These are phyloP conservation scores for carrot (Daucus carota) DNA, from an alignment of 129 eudicot species.

Conservation along the genomic window DNA sequence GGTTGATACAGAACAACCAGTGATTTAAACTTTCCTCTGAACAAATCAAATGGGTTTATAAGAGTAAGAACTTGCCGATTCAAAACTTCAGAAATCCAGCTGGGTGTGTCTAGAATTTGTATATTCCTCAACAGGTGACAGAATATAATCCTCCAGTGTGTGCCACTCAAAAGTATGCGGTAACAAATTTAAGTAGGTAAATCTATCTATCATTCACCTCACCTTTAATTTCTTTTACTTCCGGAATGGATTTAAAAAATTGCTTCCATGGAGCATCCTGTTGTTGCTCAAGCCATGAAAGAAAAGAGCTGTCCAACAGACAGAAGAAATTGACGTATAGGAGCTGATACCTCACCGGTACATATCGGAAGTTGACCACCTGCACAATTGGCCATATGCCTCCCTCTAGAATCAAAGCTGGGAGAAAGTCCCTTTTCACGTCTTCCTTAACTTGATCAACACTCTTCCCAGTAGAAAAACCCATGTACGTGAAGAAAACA, in stretches of 20 bases:
- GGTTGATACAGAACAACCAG: neutral
- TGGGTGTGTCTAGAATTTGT: neutral
- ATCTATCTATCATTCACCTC: constrained; percentile 27
- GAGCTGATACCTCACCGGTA: constrained; percentile 81
- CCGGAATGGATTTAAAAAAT: constrained; percentile 44
- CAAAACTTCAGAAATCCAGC: neutral
- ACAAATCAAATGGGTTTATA: neutral
- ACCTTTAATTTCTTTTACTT: constrained; percentile 31
- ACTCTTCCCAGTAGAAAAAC: constrained; percentile 67
- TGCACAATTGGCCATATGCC: constrained; percentile 83
- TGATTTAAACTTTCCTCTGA: neutral
- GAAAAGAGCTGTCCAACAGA: constrained; percentile 64
- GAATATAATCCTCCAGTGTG: neutral
- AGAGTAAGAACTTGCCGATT: neutral
- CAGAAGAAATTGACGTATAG: constrained; percentile 91
- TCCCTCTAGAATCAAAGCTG: constrained; percentile 74
- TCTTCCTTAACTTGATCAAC: constrained; percentile 69
- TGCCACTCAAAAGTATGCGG: neutral
- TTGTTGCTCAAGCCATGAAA: constrained; percentile 93
- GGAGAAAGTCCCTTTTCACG: constrained; percentile 73
- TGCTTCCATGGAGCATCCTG: constrained; percentile 94
- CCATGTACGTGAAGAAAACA: constrained; percentile 92
- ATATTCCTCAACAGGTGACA: neutral
- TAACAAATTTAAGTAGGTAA: neutral
- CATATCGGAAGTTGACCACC: constrained; percentile 68